Evolutionary conservation across 495 filamentous ascomycete genomes (phyloP), one percentile per base, ranked within the genome.

Genomic region (Pseudotulostoma volvatum): DNA sequence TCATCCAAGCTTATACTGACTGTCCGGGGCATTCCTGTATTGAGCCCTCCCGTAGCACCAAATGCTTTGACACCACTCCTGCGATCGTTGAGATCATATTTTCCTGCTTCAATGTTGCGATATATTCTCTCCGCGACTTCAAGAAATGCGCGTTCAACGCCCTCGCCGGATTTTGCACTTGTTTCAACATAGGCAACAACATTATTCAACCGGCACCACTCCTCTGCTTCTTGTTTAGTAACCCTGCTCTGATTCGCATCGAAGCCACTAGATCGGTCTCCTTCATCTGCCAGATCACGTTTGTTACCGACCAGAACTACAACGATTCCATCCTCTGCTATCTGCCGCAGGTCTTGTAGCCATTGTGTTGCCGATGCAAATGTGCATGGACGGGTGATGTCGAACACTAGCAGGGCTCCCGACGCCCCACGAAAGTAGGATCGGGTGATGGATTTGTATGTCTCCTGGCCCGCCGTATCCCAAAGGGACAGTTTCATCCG

Each of bases 381-480:
- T 7, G 87, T 95, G n/a, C 73, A 68, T 7, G 74, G 74, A 20
- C 88, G 71, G 7, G 81, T 81, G 46, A 97, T 87, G 57, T 97
- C 90, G 53, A 93, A 97, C 38, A 97, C 90, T 15, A 97, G 71
- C 2, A 97, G 67, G 4, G 88, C 90, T 32, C 90, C 88, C 0
- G 77, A 83, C 1, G 87, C 85, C 46, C 90, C 90, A 19, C 90
- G 77, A 60, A 97, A 97, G 60, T 97, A 97, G 34, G 79, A 85
- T 17, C 85, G 75, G 3, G 90, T 97, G 42, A 97, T 87, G 35
- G 80, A 84, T 53, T 92, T 92, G 64, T 93, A 93, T 8, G 84
- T 93, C 66, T 97, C 90, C 52, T 97, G 90, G 3, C 90, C 90
- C 17, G 90, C 90, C 0, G 90, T 97, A 55, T 97, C 90, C 90